Conservation (phyloP, 2,329 filamentous ascomycete genomes). For the Cercospora canescens region DNA sequence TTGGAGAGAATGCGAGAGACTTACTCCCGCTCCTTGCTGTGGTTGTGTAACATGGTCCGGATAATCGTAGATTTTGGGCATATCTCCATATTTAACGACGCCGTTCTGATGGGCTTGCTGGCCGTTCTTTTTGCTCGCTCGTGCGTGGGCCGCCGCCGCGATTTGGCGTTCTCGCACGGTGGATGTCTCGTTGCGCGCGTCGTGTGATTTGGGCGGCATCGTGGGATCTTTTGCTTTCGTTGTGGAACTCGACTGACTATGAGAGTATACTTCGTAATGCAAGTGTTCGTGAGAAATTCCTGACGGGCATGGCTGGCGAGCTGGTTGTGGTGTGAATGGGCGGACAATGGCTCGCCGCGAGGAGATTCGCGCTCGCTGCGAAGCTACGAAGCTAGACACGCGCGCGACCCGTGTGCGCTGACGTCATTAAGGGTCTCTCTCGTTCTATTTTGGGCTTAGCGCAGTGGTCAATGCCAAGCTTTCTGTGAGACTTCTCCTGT, state of each 20-base stretch:
- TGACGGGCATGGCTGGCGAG: constrained; percentile 8
- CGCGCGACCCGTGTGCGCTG: constrained; percentile 1
- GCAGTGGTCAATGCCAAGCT: not conserved
- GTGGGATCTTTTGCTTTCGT: not conserved
- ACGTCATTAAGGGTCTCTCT: not conserved
- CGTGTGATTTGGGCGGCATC: constrained; percentile 39
- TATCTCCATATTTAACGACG: constrained; percentile 30
- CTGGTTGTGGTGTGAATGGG: not conserved
- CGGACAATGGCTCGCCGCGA: constrained; percentile 5
- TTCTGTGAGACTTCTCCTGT: not conserved
- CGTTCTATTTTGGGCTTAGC: not conserved
- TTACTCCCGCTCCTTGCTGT: constrained; percentile 16
- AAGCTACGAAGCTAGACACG: not conserved
- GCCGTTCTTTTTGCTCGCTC: constrained; percentile 38
- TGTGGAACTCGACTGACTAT: not conserved
- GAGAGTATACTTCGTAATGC: constrained; percentile 1
- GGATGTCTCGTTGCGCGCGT: constrained; percentile 38
- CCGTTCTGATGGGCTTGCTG: constrained; percentile 26
- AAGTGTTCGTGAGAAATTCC: not conserved
- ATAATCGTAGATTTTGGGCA: constrained; percentile 29
- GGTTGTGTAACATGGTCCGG: constrained; percentile 15
- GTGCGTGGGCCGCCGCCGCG: constrained; percentile 39
- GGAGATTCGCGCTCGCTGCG: not conserved
- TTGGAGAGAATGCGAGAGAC: too few species aligned
- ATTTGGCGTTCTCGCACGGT: constrained; percentile 45